phyloP scores from a whole-genome alignment of 139 green algal genomes.

The Chlamydomonas urium region DNA sequence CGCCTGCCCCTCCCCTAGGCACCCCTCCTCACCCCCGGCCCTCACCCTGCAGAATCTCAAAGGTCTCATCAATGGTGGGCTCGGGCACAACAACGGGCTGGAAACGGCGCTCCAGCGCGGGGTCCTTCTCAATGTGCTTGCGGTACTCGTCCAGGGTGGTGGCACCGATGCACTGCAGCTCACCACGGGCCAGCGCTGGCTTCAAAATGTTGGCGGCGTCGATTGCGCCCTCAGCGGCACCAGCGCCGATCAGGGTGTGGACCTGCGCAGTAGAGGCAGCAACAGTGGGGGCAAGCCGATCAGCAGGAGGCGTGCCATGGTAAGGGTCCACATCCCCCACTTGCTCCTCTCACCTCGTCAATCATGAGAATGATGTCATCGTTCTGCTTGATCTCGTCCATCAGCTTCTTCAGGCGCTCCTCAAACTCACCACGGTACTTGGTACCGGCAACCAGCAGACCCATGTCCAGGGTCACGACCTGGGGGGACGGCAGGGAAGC shows the following conservation, averaged over 20 bases:
- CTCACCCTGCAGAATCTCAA: conserved; percentile 83
- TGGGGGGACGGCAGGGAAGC: conserved; percentile 43
- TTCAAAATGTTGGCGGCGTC: conserved; percentile 99
- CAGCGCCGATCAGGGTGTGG: conserved; percentile 97
- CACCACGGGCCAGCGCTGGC: conserved; percentile 93
- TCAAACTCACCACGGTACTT: conserved; percentile 99
- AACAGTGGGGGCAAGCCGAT: too few relatives aligned
- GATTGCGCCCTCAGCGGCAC: conserved; percentile 96
- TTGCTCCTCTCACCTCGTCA: conserved; percentile 8
- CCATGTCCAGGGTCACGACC: conserved; percentile 98
- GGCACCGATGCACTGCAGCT: conserved; percentile 99
- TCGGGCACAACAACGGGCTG: conserved; percentile 89
- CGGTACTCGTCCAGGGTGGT: conserved; percentile 99
- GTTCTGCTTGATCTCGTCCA: conserved; percentile 99
- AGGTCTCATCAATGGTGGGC: conserved; percentile 95
- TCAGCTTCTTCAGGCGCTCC: conserved; percentile 99
- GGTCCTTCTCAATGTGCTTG: conserved; percentile 99
- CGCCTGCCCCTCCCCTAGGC: not conserved
- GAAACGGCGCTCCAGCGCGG: conserved; percentile 92
- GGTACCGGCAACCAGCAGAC: conserved; percentile 96
- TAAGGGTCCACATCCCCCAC: too few relatives aligned
- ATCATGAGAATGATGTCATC: conserved; percentile 94
- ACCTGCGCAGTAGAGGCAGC: too few relatives aligned
- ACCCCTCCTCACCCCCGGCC: not conserved
- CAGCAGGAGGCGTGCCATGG: too few relatives aligned